Evolutionary conservation across 177 flowering plant species (phyloP).

Genomic region (Vitis hybrid): DNA sequence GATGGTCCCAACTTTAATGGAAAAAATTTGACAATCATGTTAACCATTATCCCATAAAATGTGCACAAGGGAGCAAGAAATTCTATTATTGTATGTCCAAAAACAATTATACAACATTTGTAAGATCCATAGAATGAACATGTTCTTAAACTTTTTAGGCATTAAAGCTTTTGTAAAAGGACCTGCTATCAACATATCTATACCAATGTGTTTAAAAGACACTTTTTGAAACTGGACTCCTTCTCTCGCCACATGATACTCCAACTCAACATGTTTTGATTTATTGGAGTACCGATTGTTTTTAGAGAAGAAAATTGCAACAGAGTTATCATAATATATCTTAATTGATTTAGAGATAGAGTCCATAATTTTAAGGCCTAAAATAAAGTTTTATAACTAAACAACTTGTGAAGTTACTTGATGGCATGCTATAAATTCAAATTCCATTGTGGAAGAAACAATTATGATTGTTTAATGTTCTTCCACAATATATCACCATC

Average conservation of each 20-base stretch:
- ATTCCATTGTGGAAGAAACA: no score
- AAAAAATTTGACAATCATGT: no score
- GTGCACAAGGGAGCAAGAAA: no score
- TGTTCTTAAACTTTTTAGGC: slow-evolving; percentile 2
- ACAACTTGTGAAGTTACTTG: no score
- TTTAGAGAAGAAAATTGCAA: background rate
- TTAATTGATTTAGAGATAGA: background rate
- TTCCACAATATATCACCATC: slow-evolving; percentile 3
- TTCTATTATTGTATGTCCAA: no score
- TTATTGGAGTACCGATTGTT: background rate
- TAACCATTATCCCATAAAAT: no score
- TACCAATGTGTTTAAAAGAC: slow-evolving; percentile 9
- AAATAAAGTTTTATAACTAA: background rate
- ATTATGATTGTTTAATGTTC: background rate
- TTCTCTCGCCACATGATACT: slow-evolving; percentile 3
- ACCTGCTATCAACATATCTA: slow-evolving; percentile 6
- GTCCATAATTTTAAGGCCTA: background rate
- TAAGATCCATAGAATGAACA: background rate
- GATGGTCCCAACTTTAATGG: no score
- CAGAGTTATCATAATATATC: background rate
- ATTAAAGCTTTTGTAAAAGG: background rate
- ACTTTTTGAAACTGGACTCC: background rate
- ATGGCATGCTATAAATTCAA: no score
- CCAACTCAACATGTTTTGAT: slow-evolving; percentile 4
- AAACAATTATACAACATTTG: no score